A percentile compares a stretch with the other conserved stretches of the same genome.
Conservation (phyloP, 305 asterid species). For the Striga hermonthica region DNA sequence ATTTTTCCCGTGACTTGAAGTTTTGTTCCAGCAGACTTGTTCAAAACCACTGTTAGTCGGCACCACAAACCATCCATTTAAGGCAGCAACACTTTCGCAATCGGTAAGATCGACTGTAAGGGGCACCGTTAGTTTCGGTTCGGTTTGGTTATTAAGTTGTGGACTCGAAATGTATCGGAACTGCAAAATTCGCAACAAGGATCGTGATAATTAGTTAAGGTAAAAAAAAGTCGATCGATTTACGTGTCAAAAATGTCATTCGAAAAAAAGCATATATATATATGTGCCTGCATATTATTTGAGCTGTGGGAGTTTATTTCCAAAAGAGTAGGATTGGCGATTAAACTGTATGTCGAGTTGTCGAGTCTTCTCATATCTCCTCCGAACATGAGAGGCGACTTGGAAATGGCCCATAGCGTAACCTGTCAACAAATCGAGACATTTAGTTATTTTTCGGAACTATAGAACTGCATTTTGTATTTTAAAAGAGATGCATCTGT, state of each 20-base stretch:
- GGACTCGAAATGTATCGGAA: slow-evolving; percentile 47
- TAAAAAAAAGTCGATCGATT: slow-evolving; percentile 5
- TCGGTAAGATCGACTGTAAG: not conserved
- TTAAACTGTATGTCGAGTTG: slow-evolving; percentile 45
- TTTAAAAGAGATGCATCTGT: too few species aligned
- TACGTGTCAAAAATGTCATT: slow-evolving; percentile 11
- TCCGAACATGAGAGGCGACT: slow-evolving; percentile 90
- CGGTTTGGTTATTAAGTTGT: not conserved
- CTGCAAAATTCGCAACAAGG: slow-evolving; percentile 38
- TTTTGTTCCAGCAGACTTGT: too few species aligned
- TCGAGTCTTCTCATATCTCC: slow-evolving; percentile 86
- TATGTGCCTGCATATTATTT: slow-evolving; percentile 75
- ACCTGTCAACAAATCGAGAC: slow-evolving; percentile 38
- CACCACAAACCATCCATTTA: too few species aligned
- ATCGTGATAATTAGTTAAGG: slow-evolving; percentile 25
- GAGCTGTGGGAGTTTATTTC: slow-evolving; percentile 84
- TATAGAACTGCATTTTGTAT: too few species aligned
- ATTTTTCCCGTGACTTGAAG: too few species aligned
- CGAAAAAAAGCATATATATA: not conserved
- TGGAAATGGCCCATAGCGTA: slow-evolving; percentile 86
- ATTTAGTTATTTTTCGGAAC: not conserved
- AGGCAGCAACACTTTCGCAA: too few species aligned
- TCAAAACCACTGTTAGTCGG: too few species aligned
- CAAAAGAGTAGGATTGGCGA: slow-evolving; percentile 74
- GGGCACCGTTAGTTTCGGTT: slow-evolving; percentile 38